Evolutionary conservation across 73 alveolate genomes (phyloP).

Genomic region (Paramecium caudatum): DNA sequence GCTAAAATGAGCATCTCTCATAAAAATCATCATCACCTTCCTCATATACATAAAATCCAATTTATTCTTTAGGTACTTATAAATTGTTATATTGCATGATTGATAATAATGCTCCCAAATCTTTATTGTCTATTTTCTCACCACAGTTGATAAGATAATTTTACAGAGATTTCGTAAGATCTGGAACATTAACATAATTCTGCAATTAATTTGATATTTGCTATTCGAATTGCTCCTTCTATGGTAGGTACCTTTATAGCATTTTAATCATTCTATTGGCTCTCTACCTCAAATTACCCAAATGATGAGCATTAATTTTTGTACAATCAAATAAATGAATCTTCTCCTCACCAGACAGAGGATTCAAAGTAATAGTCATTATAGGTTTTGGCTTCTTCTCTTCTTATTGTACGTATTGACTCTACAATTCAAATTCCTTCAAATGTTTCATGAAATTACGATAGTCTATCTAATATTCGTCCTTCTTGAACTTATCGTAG

Average conservation of each 20-base stretch:
- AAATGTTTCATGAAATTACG: constrained; percentile 57
- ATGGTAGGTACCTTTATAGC: constrained; percentile 63
- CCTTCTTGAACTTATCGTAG: constrained; percentile 67
- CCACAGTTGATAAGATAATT: constrained; percentile 54
- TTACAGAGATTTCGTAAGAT: constrained; percentile 44
- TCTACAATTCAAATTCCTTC: constrained; percentile 57
- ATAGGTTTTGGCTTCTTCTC: constrained; percentile 32
- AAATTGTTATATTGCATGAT: constrained; percentile 56
- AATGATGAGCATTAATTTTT: constrained; percentile 66
- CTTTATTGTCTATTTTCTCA: constrained; percentile 65
- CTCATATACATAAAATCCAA: constrained; percentile 23
- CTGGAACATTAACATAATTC: constrained; percentile 26
- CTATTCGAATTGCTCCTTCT: constrained; percentile 36
- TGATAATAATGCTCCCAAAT: constrained; percentile 67
- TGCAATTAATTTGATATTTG: neutral
- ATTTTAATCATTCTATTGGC: constrained; percentile 69
- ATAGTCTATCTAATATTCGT: constrained; percentile 69
- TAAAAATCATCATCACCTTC: constrained; percentile 75
- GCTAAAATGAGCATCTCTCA: constrained; percentile 67
- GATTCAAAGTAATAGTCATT: constrained; percentile 10
- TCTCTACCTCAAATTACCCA: constrained; percentile 57
- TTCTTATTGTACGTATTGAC: constrained; percentile 39
- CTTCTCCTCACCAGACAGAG: constrained; percentile 55
- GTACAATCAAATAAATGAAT: constrained; percentile 66
- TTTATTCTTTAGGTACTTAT: constrained; percentile 1